Base-by-base conservation (phyloP, 495 filamentous ascomycete genomes). In the Zalerion maritima region DNA sequence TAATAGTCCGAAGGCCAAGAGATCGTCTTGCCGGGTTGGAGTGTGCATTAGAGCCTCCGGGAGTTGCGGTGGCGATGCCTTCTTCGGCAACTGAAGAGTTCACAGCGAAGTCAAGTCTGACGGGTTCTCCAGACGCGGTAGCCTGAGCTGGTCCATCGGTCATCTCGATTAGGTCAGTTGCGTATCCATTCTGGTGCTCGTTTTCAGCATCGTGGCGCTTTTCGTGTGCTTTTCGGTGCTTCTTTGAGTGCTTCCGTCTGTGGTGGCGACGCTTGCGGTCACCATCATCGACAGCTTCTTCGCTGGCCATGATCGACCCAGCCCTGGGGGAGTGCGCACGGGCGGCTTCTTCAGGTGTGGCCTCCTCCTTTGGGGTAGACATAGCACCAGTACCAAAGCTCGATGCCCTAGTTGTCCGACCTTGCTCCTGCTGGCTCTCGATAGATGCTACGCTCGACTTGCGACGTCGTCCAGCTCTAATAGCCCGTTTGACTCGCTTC, bases 371-470 rank as follows among this genome's bases (percentile, higher is more conserved):
- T 12, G 23, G 25, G 12, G 55, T 43, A 26, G 42, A 55, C 9
- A 35, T 37, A 28, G 49, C 45, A 13, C 38, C 45, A 4, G 55
- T 53, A 23, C 47, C 51, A 16, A 53, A 49, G 1, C 57, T 57
- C 0, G 58, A 46, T 0, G 54, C 50, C 9, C 49, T 43, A 25
- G 52, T 51, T n/a, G n/a, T n/a, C 9, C 36, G 42, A 10, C 28
- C 31, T 8, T 33, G 13, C 7, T 28, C 40, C 2, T 58, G 51
- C 12, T 45, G 55, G 0, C 66, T 74, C 10, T 78, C 71, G 28
- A 68, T 67, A 15, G 77, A 81, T 40, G 75, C 76, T 6, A 63
- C 60, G 42, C 75, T 85, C 0, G 78, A 81, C 50, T 83, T 82
- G 29, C 81, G 73, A 30, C 70, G 72, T 41, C 69, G 69, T 33